These are phyloP conservation scores for Phytophthora sojae DNA, from an alignment of 352 stramenopile genomes.

Conservation along the genomic window DNA sequence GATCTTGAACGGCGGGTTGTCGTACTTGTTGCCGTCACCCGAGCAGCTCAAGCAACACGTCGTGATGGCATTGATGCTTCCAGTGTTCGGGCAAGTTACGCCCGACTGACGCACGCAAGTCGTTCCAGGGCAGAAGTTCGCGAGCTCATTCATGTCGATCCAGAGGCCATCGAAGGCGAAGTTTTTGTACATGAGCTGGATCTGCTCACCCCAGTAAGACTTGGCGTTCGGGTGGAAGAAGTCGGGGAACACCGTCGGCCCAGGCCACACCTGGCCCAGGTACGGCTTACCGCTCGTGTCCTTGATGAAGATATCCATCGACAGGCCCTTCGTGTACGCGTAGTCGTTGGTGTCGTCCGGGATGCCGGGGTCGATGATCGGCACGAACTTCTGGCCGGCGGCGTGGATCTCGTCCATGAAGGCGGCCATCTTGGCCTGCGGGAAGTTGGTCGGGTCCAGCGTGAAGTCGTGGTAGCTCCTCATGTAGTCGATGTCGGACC, in stretches of 20 bases:
- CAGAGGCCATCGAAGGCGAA: slow-evolving; percentile 77
- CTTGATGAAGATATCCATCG: slow-evolving; percentile 84
- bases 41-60: not conserved
- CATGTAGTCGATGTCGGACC: slow-evolving; percentile 79
- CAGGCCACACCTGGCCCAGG: slow-evolving; percentile 84
- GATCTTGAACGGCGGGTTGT: slow-evolving; percentile 66
- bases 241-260: slow-evolving; percentile 81
- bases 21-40: slow-evolving; percentile 53
- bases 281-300: slow-evolving; percentile 66
- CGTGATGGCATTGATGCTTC: not conserved
- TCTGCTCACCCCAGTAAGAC: slow-evolving; percentile 72
- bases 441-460: slow-evolving; percentile 62
- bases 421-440: slow-evolving; percentile 30
- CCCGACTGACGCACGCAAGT: not conserved
- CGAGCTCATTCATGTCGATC: slow-evolving; percentile 92
- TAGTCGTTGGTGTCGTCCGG: slow-evolving; percentile 57
- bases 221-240: slow-evolving; percentile 80
- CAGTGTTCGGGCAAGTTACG: not conserved
- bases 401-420: slow-evolving; percentile 66
- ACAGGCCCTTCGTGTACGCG: slow-evolving; percentile 61
- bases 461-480: slow-evolving; percentile 69
- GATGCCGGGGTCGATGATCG: slow-evolving; percentile 88
- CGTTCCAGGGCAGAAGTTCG: slow-evolving; percentile 63
- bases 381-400: slow-evolving; percentile 69
- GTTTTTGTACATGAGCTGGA: slow-evolving; percentile 60